Conservation (phyloP, 1,284 basidiomycete genomes). For the Termitomyces sp. region DNA sequence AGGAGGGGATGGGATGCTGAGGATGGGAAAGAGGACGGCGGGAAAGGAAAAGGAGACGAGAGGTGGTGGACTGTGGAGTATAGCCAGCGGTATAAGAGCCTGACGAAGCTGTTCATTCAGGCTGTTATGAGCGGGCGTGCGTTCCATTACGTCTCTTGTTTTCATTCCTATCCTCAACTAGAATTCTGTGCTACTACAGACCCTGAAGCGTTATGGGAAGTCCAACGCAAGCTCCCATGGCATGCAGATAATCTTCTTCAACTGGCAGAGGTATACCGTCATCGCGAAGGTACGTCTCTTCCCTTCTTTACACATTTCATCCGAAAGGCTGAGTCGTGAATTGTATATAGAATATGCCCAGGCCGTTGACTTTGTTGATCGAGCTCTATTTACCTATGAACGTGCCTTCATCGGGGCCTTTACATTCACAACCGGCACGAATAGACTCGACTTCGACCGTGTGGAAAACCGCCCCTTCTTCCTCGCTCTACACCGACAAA, state of each 20-base stretch:
- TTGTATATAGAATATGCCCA: slow-evolving; percentile 64
- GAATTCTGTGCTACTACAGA: slow-evolving; percentile 33
- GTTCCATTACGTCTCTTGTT: slow-evolving; percentile 20
- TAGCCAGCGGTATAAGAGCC: slow-evolving; percentile 73
- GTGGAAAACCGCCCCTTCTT: slow-evolving; percentile 87
- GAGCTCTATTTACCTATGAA: slow-evolving; percentile 87
- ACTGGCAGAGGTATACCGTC: slow-evolving; percentile 76
- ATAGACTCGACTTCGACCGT: slow-evolving; percentile 80
- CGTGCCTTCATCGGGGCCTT: slow-evolving; percentile 81
- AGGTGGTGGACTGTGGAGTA: slow-evolving; percentile 88
- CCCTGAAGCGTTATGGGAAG: slow-evolving; percentile 59
- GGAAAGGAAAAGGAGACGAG: slow-evolving; percentile 44
- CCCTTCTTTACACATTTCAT: background rate
- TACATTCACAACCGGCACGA: slow-evolving; percentile 73
- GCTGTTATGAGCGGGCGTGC: slow-evolving; percentile 76
- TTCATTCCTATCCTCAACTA: slow-evolving; percentile 1
- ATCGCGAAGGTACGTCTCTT: slow-evolving; percentile 66
- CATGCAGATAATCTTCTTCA: slow-evolving; percentile 91
- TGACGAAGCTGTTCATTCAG: slow-evolving; percentile 76
- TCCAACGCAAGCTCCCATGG: slow-evolving; percentile 64
- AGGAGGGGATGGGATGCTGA: slow-evolving; percentile 40
- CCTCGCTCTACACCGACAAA: slow-evolving; percentile 74
- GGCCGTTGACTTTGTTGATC: slow-evolving; percentile 80
- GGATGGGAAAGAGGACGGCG: slow-evolving; percentile 27
- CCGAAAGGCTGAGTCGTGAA: background rate